phyloP scores from a whole-genome alignment of 495 filamentous ascomycete species.

The Neurospora intermedia region DNA sequence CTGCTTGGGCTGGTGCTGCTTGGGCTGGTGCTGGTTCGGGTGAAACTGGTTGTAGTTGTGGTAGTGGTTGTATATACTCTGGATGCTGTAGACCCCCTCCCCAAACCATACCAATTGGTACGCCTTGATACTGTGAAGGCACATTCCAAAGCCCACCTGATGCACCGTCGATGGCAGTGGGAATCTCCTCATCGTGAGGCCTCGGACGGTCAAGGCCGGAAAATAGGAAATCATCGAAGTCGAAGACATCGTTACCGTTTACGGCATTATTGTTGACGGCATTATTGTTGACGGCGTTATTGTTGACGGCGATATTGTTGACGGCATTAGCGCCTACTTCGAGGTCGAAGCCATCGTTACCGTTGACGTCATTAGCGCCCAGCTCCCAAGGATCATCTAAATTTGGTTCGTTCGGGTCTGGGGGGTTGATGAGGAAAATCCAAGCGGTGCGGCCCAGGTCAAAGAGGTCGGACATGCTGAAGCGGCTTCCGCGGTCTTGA shows the following conservation, averaged over 20 bases:
- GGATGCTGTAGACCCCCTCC: not conserved
- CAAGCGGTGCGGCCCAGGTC: conserved; percentile 8
- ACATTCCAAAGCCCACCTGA: too few species aligned
- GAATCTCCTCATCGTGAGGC: not conserved
- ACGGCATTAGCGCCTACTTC: not conserved
- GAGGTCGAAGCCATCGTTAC: conserved; percentile 9
- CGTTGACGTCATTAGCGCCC: not conserved
- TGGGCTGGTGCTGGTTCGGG: not conserved
- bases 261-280: not conserved
- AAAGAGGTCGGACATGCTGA: conserved; percentile 1
- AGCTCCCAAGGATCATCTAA: conserved; percentile 21
- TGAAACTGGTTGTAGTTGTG: not conserved
- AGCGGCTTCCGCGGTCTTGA: conserved; percentile 2
- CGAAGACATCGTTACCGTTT: conserved; percentile 9
- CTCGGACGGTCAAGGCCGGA: not conserved
- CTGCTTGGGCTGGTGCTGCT: too few species aligned
- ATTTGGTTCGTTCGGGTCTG: conserved; percentile 26
- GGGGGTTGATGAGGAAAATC: not conserved
- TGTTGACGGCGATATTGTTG: conserved; percentile 1
- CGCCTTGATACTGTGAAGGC: too few species aligned
- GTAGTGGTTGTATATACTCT: not conserved
- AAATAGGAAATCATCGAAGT: not conserved
- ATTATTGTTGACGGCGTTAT: not conserved
- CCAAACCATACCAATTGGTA: not conserved
- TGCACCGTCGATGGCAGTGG: not conserved